Evolutionary conservation across 768 basidiomycete genomes (phyloP).

Genomic region (Lepiota brunneoincarnata): DNA sequence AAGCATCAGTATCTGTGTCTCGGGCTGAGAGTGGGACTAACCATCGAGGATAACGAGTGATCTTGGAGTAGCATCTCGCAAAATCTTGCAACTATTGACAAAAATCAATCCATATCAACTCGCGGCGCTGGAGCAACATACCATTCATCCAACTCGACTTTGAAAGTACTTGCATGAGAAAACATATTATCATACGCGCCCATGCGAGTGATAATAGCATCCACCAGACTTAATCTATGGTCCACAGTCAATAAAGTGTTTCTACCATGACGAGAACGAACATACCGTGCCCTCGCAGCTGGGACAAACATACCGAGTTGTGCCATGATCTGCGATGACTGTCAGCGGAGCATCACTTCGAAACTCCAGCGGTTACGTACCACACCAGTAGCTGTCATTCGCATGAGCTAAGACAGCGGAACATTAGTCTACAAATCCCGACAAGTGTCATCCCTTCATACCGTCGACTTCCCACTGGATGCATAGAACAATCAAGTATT

Average conservation of each 20-base stretch:
- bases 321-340: conserved; percentile 68
- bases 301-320: conserved; percentile 95
- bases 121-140: conserved; percentile 25
- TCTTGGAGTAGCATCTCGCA: conserved; percentile 89
- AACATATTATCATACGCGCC: conserved; percentile 99
- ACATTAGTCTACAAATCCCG: neutral
- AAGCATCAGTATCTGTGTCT: conserved; percentile 11
- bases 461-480: conserved; percentile 37
- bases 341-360: neutral
- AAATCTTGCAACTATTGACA: conserved; percentile 75
- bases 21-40: conserved; percentile 24
- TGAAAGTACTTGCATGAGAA: conserved; percentile 92
- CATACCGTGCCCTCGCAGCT: no score
- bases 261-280: no score
- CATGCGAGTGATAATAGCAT: conserved; percentile 94
- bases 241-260: conserved; percentile 8
- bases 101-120: neutral
- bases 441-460: conserved; percentile 15
- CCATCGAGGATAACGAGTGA: conserved; percentile 95
- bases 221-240: conserved; percentile 78
- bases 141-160: conserved; percentile 98
- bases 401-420: conserved; percentile 56
- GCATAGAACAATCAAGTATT: neutral
- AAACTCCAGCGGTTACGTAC: conserved; percentile 36
- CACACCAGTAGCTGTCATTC: conserved; percentile 95